A percentile compares a stretch with the other conserved stretches of the same genome.
phyloP scores from a whole-genome alignment of 495 filamentous ascomycete species.

The Lentithecium fluviatile region DNA sequence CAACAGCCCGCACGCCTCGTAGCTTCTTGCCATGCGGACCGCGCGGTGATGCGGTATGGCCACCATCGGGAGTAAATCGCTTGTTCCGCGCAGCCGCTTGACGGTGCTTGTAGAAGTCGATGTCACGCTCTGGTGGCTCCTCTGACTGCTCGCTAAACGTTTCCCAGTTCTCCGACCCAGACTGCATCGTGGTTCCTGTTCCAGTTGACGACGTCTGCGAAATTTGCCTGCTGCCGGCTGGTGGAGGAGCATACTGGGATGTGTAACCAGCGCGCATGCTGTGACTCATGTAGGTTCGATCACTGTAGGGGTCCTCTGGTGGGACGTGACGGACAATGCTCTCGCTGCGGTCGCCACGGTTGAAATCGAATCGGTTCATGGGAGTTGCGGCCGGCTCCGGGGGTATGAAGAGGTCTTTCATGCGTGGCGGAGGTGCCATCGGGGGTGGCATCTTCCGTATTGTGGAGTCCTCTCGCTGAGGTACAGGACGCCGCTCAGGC shows the following conservation, averaged over 20 bases:
- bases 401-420: conserved; percentile 78
- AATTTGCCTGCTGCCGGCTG: conserved; percentile 62
- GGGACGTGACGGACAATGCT: conserved; percentile 76
- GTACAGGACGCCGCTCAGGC: conserved; percentile 62
- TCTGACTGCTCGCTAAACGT: conserved; percentile 56
- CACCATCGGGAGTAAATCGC: conserved; percentile 60
- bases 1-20: conserved; percentile 25
- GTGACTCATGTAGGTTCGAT: conserved; percentile 44
- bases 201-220: conserved; percentile 59
- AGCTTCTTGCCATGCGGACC: conserved; percentile 41
- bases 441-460: conserved; percentile 62
- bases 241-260: conserved; percentile 46
- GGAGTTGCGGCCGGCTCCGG: conserved; percentile 54
- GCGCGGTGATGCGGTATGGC: conserved; percentile 47
- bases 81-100: conserved; percentile 64
- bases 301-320: conserved; percentile 85
- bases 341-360: conserved; percentile 49
- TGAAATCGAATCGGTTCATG: conserved; percentile 31
- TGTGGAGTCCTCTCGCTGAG: conserved; percentile 26
- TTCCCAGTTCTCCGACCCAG: conserved; percentile 94
- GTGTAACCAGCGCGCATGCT: conserved; percentile 37
- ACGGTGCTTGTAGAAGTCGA: conserved; percentile 75
- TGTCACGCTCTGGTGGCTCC: conserved; percentile 64
- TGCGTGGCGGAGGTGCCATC: conserved; percentile 78
- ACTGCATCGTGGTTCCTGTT: conserved; percentile 60